Base-by-base conservation (phyloP, 2,329 filamentous ascomycete genomes). In the Colletotrichum sp. region DNA sequence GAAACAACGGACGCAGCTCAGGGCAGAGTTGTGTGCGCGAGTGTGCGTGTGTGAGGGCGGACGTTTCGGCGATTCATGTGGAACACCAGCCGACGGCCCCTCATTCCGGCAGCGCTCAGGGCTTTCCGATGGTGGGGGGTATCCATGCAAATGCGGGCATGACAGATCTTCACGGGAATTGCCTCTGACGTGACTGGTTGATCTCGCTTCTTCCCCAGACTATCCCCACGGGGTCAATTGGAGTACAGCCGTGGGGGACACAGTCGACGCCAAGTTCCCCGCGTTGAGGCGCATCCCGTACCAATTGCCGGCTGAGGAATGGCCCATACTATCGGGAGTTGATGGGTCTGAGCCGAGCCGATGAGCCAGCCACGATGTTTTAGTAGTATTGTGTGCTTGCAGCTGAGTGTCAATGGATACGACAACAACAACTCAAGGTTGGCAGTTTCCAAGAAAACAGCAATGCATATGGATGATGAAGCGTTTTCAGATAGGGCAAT, bases 321-420 rank as follows among this genome's bases (percentile, higher is more conserved):
- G 9, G 18, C 28, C 28, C 24, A 28, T 9, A 18, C 6, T 5
- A 30, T 71, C 61, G 67, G 67, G 60, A 67, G 32, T 39, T 52
- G 34, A 43, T 61, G 61, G 26, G 60, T 32, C 72, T 71, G 36
- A 72, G 52, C 72, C 67, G 72, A 71, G 72, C 72, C 72, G 72
- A 71, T 52, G 59, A 24, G 66, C 43, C 30, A 57, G 30, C 64
- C 43, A 32, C 7, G 65, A n/a, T 36, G 18, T 21, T 21, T 48
- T n/a, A 21, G 21, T 4, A n/a, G 9, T 43, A 43, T 68, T 21
- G 8, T 34, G 21, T 28, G 48, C 24, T 30, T 24, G 34, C 36
- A 66, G n/a, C 52, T 67, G 2, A 34, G 32, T 21, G 12, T 21
- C 36, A 24, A 55, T 48, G 43, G 43, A 48, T 67, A 55, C 43